Evolutionary conservation across 2,329 filamentous ascomycete species (phyloP).

Genomic region (Calonectria naviculata): DNA sequence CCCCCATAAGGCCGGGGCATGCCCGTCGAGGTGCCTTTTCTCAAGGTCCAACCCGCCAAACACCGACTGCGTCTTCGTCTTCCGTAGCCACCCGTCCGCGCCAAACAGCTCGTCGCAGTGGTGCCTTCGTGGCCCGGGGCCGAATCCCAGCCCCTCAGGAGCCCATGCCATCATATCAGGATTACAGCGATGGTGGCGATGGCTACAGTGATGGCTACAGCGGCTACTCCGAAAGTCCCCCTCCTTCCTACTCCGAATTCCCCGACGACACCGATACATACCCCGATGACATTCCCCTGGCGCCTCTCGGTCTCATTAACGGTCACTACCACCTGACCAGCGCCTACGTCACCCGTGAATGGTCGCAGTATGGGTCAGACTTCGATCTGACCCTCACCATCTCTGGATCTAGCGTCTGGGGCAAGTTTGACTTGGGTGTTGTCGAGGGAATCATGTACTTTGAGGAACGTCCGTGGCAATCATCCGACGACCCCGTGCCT

Average conservation of each 20-base stretch:
- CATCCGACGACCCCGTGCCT: constrained; percentile 38
- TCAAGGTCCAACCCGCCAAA: constrained; percentile 13
- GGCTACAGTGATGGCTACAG: neutral
- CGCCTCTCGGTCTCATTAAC: constrained; percentile 52
- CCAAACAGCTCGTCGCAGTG: constrained; percentile 42
- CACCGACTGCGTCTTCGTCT: neutral
- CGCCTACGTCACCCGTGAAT: constrained; percentile 37
- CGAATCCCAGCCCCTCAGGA: constrained; percentile 27
- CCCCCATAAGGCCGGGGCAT: too few species aligned
- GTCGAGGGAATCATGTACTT: constrained; percentile 56
- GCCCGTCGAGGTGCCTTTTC: constrained; percentile 28
- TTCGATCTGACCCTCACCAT: constrained; percentile 52
- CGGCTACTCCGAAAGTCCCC: constrained; percentile 15
- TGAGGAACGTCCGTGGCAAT: constrained; percentile 45
- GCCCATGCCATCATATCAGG: neutral
- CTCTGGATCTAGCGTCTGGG: constrained; percentile 55
- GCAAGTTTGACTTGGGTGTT: constrained; percentile 54
- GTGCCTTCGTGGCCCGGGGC: constrained; percentile 34
- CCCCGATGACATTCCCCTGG: constrained; percentile 19
- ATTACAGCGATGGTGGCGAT: neutral
- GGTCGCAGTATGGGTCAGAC: constrained; percentile 37
- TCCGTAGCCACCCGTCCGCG: neutral
- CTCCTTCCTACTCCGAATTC: constrained; percentile 32
- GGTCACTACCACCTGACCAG: constrained; percentile 55
- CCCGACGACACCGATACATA: neutral